Base-by-base conservation (phyloP, 352 stramenopile genomes). In the Globisporangium perplexum region DNA sequence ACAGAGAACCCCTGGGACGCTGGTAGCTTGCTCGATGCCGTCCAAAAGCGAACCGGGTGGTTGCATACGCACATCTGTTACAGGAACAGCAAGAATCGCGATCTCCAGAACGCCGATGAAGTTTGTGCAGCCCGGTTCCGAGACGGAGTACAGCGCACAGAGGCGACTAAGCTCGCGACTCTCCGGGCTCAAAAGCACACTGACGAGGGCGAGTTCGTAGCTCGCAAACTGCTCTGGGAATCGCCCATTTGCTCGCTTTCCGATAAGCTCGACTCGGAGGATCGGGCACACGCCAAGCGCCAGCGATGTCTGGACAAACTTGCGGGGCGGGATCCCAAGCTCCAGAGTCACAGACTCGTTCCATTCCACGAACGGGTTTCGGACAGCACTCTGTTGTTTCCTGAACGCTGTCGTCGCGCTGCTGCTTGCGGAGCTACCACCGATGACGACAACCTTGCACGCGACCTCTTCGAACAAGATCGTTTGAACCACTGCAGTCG, bases 221-320 rank as follows among this genome's bases (percentile, higher is more conserved):
- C 33, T 60, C n/a, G 55, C 60, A 12, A 72, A 7, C 3, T 57
- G 39, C 6, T 71, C 65, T 22, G 59, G 62, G 50, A 76, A 76
- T 5, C 68, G 65, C 1, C 58, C 55, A 7, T 44, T 50, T 31
- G 53, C 62, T 22, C 62, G 55, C 33, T 68, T 68, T 0, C 39
- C 36, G 4, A 79, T 10, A 0, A 82, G 7, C 47, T 82, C 72
- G 3, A 71, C 10, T 17, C 72, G 67, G 24, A 82, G n/a, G 1
- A 64, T 42, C 14, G 72, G 72, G n/a, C 67, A 72, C 0, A 62
- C 60, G 10, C 72, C 72, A 14, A 53, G 50, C 1, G 45, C 45
- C 11, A 67, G 58, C 3, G 68, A 71, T 33, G 23, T 14, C 1
- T 53, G 42, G n/a, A 69, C 38, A 11, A 61, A 63, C 6, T 20